Conservation (phyloP, 208 protist species). For the Naegleria lovaniensis region DNA sequence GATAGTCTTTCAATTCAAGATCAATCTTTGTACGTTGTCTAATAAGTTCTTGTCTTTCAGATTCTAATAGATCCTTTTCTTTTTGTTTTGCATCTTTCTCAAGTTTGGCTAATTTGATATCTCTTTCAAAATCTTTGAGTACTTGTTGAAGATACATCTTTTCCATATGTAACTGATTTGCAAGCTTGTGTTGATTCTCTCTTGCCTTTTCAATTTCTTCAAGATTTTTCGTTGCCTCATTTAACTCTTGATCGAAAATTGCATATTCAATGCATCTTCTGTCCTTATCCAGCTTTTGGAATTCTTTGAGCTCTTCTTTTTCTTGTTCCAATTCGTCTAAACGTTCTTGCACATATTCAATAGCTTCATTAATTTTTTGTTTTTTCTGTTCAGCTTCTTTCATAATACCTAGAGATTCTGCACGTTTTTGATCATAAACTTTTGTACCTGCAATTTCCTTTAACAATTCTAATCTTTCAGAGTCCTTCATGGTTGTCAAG, state of each 20-base stretch:
- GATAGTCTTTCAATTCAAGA: conserved; percentile 56
- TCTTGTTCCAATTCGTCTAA: conserved; percentile 88
- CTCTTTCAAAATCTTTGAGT: conserved; percentile 27
- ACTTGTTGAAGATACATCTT: neutral
- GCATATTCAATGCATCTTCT: conserved; percentile 80
- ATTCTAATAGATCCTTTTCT: conserved; percentile 7
- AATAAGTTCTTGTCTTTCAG: conserved; percentile 26
- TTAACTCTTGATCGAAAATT: conserved; percentile 62
- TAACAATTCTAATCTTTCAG: conserved; percentile 87
- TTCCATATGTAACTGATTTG: neutral
- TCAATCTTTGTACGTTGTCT: conserved; percentile 32
- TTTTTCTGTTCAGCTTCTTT: conserved; percentile 73
- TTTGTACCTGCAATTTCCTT: conserved; percentile 96
- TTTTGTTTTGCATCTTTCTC: neutral
- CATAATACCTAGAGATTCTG: conserved; percentile 86
- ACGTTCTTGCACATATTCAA: conserved; percentile 79
- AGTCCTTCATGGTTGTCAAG: conserved; percentile 91
- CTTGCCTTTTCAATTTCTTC: conserved; percentile 32
- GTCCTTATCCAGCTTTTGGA: conserved; percentile 76
- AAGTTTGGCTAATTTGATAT: neutral
- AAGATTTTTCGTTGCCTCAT: neutral
- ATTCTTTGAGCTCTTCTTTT: conserved; percentile 81
- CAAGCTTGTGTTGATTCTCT: neutral
- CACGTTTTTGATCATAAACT: conserved; percentile 89
- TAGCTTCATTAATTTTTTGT: conserved; percentile 73